phyloP scores from a whole-genome alignment of 768 basidiomycete genomes.

The Tricholomella constricta region DNA sequence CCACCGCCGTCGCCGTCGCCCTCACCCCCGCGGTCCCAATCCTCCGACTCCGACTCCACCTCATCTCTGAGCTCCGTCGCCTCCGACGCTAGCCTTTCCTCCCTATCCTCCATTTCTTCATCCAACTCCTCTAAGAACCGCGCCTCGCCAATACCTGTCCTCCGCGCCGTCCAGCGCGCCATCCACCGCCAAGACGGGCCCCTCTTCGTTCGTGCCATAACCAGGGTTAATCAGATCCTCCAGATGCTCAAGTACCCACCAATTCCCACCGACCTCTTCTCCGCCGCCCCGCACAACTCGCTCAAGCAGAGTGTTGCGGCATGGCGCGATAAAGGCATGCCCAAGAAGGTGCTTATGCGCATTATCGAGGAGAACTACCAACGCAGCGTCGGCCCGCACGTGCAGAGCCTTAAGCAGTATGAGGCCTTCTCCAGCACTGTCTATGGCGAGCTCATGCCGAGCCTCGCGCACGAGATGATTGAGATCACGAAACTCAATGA shows the following conservation, averaged over 20 bases:
- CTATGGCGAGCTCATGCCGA: slow-evolving; percentile 89
- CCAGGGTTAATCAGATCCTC: slow-evolving; percentile 62
- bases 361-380: slow-evolving; percentile 93
- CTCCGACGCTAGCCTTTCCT: slow-evolving; percentile 31
- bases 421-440: slow-evolving; percentile 82
- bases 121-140: slow-evolving; percentile 21
- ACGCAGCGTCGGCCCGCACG: slow-evolving; percentile 87
- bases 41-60: slow-evolving; percentile 29
- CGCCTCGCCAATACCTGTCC: slow-evolving; percentile 31
- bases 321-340: slow-evolving; percentile 60
- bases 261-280: slow-evolving; percentile 53
- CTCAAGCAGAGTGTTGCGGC: slow-evolving; percentile 47
- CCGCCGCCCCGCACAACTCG: slow-evolving; percentile 44
- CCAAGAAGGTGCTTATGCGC: slow-evolving; percentile 66
- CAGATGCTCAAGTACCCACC: slow-evolving; percentile 66
- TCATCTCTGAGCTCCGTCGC: slow-evolving; percentile 30
- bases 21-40: slow-evolving; percentile 39
- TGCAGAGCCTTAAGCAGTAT: slow-evolving; percentile 79
- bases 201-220: slow-evolving; percentile 63
- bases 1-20: slow-evolving; percentile 37
- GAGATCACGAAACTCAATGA: slow-evolving; percentile 55
- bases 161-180: slow-evolving; percentile 69
- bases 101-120: slow-evolving; percentile 32
- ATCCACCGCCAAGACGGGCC: slow-evolving; percentile 72
- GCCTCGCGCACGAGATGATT: slow-evolving; percentile 74